Conservation (phyloP, 2,329 filamentous ascomycete species). For the Talaromyces pinophilus region DNA sequence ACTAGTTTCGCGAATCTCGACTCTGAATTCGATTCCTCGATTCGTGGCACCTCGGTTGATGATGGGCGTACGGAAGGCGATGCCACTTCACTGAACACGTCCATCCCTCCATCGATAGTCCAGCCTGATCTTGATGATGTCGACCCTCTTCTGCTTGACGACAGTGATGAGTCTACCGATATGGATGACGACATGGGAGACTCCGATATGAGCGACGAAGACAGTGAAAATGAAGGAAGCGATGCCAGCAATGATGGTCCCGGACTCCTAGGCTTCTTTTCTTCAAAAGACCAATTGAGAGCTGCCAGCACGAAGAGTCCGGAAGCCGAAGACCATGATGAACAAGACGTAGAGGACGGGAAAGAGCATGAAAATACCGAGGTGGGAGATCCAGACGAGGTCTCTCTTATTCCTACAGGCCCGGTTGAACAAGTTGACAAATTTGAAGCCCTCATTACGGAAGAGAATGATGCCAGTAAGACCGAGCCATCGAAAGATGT, state of each 20-base stretch:
- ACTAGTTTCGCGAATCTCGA: slow-evolving; percentile 29
- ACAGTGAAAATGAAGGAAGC: slow-evolving; percentile 48
- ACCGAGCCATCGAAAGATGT: slow-evolving; percentile 19
- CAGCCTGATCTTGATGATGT: slow-evolving; percentile 44
- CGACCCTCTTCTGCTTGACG: slow-evolving; percentile 48
- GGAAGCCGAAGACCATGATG: slow-evolving; percentile 42
- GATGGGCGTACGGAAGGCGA: slow-evolving; percentile 28
- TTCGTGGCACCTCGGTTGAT: slow-evolving; percentile 23
- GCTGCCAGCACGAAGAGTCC: slow-evolving; percentile 6
- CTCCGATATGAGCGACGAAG: slow-evolving; percentile 27
- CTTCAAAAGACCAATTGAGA: slow-evolving; percentile 41
- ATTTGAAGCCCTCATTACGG: background rate
- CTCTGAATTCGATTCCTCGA: slow-evolving; percentile 29
- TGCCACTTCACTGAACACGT: slow-evolving; percentile 26
- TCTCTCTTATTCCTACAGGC: slow-evolving; percentile 38
- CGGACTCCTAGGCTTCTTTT: slow-evolving; percentile 52
- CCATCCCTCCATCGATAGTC: slow-evolving; percentile 32
- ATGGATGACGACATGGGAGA: slow-evolving; percentile 53
- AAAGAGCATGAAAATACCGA: slow-evolving; percentile 25
- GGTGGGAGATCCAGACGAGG: slow-evolving; percentile 38
- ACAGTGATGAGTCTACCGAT: slow-evolving; percentile 50
- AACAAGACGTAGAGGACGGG: slow-evolving; percentile 31
- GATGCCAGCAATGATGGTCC: slow-evolving; percentile 47
- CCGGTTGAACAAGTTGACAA: slow-evolving; percentile 35
- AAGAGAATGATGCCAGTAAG: background rate